Percentiles rank a stretch among this genome's conserved stretches.
Evolutionary conservation across 1,284 basidiomycete genomes (phyloP).

Genomic region (Dichomitus squalens): DNA sequence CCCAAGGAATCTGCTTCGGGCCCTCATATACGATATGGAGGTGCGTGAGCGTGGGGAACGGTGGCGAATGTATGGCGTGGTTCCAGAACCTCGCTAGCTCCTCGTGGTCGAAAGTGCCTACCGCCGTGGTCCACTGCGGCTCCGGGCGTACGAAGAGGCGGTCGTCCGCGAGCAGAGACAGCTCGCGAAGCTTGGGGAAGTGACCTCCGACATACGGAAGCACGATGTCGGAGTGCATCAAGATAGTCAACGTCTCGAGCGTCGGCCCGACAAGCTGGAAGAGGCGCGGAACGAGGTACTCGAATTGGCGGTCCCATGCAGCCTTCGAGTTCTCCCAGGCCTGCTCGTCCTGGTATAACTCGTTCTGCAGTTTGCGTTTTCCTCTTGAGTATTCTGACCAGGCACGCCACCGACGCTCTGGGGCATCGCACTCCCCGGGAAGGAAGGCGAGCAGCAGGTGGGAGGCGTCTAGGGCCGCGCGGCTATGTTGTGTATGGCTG

Average conservation of each 20-base stretch:
- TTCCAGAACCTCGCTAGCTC: background rate
- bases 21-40: slow-evolving; percentile 21
- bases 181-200: slow-evolving; percentile 14
- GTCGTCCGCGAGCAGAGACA: slow-evolving; percentile 16
- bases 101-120: background rate
- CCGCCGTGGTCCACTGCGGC: background rate
- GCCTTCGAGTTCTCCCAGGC: slow-evolving; percentile 16
- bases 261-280: slow-evolving; percentile 19
- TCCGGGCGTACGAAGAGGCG: slow-evolving; percentile 8
- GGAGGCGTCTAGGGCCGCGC: background rate
- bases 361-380: slow-evolving; percentile 4
- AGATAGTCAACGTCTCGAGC: slow-evolving; percentile 12
- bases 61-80: background rate
- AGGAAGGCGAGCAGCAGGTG: slow-evolving; percentile 21
- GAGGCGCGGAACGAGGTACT: slow-evolving; percentile 14
- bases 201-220: slow-evolving; percentile 7
- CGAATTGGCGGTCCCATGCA: slow-evolving; percentile 21
- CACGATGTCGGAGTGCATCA: slow-evolving; percentile 9
- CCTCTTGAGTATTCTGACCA: slow-evolving; percentile 14
- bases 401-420: slow-evolving; percentile 9
- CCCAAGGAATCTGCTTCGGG: slow-evolving; percentile 12
- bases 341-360: slow-evolving; percentile 11
- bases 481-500: background rate
- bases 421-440: slow-evolving; percentile 18
- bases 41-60: slow-evolving; percentile 19